Evolutionary conservation across 2,329 filamentous ascomycete species (phyloP).

Genomic region (Teratosphaeria epicoccoides): DNA sequence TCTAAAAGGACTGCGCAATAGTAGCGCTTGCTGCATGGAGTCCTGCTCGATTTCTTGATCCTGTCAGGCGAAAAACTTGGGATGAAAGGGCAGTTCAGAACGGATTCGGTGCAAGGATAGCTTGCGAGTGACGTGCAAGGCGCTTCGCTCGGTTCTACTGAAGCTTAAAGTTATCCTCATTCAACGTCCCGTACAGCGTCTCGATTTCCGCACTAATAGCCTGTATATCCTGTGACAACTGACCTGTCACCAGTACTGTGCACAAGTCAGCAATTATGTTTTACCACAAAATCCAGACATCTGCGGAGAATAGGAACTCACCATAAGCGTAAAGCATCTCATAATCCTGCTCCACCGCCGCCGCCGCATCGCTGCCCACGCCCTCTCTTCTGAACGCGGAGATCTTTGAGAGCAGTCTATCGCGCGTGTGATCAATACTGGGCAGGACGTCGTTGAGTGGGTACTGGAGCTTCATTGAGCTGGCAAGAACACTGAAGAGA

Average conservation of each 20-base stretch:
- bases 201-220: slow-evolving; percentile 30
- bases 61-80: too few relatives aligned
- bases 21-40: too few relatives aligned
- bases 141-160: too few relatives aligned
- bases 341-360: slow-evolving; percentile 67
- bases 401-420: slow-evolving; percentile 74
- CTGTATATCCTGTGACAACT: slow-evolving; percentile 24
- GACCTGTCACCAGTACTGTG: slow-evolving; percentile 51
- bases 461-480: slow-evolving; percentile 88
- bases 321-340: slow-evolving; percentile 87
- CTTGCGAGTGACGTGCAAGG: too few relatives aligned
- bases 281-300: background rate
- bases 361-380: slow-evolving; percentile 27
- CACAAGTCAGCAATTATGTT: background rate
- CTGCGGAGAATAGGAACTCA: slow-evolving; percentile 26
- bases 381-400: slow-evolving; percentile 73
- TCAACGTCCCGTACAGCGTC: slow-evolving; percentile 49
- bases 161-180: slow-evolving; percentile 51
- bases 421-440: slow-evolving; percentile 67
- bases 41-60: too few relatives aligned
- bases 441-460: slow-evolving; percentile 83
- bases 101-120: too few relatives aligned
- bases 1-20: too few relatives aligned
- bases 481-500: slow-evolving; percentile 74
- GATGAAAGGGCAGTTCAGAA: too few relatives aligned